These are phyloP conservation scores for Boletellus deceptivus DNA, from an alignment of 1,284 basidiomycete species.

Conservation along the genomic window DNA sequence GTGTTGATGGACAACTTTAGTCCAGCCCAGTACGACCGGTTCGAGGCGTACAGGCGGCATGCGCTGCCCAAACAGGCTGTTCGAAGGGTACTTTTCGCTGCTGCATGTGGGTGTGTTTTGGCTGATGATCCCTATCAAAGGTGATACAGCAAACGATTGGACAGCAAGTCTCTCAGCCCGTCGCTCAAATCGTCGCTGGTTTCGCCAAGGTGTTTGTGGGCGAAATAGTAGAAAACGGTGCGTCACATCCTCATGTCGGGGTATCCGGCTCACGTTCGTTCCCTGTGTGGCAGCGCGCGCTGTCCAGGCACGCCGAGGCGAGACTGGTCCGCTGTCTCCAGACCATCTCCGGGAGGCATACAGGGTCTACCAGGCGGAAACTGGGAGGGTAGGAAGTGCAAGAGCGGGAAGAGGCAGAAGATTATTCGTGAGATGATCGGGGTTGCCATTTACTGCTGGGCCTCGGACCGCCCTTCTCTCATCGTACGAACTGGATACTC, in stretches of 20 bases:
- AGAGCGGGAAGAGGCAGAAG: constrained; percentile 62
- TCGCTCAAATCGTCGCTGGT: constrained; percentile 86
- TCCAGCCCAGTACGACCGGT: constrained; percentile 81
- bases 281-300: constrained; percentile 54
- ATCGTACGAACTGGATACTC: no score
- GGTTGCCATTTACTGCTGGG: no score
- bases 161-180: constrained; percentile 82
- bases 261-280: no score
- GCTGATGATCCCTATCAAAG: constrained; percentile 36
- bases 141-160: constrained; percentile 82
- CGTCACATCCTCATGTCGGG: constrained; percentile 4
- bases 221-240: constrained; percentile 87
- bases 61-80: constrained; percentile 83
- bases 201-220: constrained; percentile 92
- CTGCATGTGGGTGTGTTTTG: not conserved
- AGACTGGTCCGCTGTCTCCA: constrained; percentile 77
- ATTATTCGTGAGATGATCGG: constrained; percentile 50
- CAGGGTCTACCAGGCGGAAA: constrained; percentile 76
- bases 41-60: constrained; percentile 83
- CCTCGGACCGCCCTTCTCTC: no score
- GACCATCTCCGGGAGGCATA: constrained; percentile 89
- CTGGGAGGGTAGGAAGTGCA: constrained; percentile 75
- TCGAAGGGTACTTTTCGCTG: constrained; percentile 54
- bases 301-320: constrained; percentile 71
- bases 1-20: constrained; percentile 87